Conservation (phyloP, 306 rosid species). For the Bauhinia variegata region DNA sequence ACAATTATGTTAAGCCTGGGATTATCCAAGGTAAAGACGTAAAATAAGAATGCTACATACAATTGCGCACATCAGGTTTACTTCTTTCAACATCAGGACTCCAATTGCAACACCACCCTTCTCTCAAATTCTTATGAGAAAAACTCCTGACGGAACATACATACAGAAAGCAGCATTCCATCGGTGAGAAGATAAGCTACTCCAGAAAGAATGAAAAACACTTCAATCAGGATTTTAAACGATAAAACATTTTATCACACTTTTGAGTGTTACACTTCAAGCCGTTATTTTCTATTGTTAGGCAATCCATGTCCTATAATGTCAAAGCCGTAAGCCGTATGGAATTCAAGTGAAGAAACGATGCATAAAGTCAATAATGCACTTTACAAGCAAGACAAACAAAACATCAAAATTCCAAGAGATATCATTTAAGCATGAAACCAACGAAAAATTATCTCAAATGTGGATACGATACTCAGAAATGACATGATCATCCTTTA, state of each 20-base stretch:
- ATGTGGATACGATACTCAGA: slow-evolving; percentile 90
- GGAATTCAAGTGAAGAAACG: too few relatives aligned
- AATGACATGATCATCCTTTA: slow-evolving; percentile 82
- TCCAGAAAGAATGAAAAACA: not conserved
- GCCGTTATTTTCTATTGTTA: too few relatives aligned
- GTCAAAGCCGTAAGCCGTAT: too few relatives aligned
- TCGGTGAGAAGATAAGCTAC: not conserved
- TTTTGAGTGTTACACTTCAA: too few relatives aligned
- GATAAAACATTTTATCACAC: too few relatives aligned
- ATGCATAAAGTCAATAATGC: too few relatives aligned
- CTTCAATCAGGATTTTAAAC: not conserved
- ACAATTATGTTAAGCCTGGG: not conserved
- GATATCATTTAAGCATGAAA: not conserved
- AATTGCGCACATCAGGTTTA: not conserved
- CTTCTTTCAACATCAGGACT: not conserved
- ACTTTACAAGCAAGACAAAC: too few relatives aligned
- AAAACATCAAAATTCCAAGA: not conserved
- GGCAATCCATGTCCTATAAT: too few relatives aligned
- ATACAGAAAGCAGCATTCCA: not conserved
- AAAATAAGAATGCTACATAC: not conserved
- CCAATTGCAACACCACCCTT: not conserved
- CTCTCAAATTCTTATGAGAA: not conserved
- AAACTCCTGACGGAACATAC: not conserved
- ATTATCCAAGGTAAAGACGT: not conserved
- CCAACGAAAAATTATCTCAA: not conserved